phyloP scores from a whole-genome alignment of 306 rosid genomes.

The Datisca glomerata region DNA sequence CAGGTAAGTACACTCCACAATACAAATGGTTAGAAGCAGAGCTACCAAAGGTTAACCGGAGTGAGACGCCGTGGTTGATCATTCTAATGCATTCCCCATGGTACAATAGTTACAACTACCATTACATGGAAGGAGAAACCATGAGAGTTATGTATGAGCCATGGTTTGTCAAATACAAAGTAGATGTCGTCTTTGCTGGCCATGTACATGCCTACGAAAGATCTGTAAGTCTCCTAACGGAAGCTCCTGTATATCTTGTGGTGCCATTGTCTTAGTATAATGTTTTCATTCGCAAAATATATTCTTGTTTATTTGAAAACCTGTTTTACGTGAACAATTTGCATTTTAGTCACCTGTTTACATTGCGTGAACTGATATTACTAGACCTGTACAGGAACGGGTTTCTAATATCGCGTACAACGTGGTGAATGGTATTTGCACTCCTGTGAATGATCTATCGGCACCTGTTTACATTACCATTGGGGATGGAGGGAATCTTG shows the following conservation, averaged over 20 bases:
- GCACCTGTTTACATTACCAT: conserved; percentile 88
- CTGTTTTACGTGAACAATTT: too few relatives aligned
- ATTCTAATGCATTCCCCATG: conserved; percentile 42
- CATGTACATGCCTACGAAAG: conserved; percentile 95
- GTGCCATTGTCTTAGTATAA: neutral
- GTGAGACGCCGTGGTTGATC: conserved; percentile 49
- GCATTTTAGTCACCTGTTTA: too few relatives aligned
- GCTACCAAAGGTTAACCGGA: conserved; percentile 38
- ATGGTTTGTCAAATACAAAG: conserved; percentile 64
- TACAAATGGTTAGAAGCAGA: conserved; percentile 29
- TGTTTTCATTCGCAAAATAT: too few relatives aligned
- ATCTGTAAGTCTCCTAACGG: conserved; percentile 33
- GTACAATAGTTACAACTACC: conserved; percentile 49
- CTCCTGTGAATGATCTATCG: conserved; percentile 49
- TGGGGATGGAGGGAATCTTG: conserved; percentile 89
- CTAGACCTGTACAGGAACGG: conserved; percentile 89
- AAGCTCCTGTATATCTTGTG: neutral
- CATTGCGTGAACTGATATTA: too few relatives aligned
- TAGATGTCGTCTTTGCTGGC: conserved; percentile 75
- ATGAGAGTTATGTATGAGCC: conserved; percentile 72
- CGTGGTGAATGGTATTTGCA: conserved; percentile 53
- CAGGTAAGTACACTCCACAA: conserved; percentile 49
- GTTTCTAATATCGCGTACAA: conserved; percentile 65
- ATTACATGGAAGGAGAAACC: conserved; percentile 76
- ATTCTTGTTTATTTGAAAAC: too few relatives aligned